These are phyloP conservation scores for Epicoccum sorghinum DNA, from an alignment of 2,329 filamentous ascomycete species.

Conservation along the genomic window DNA sequence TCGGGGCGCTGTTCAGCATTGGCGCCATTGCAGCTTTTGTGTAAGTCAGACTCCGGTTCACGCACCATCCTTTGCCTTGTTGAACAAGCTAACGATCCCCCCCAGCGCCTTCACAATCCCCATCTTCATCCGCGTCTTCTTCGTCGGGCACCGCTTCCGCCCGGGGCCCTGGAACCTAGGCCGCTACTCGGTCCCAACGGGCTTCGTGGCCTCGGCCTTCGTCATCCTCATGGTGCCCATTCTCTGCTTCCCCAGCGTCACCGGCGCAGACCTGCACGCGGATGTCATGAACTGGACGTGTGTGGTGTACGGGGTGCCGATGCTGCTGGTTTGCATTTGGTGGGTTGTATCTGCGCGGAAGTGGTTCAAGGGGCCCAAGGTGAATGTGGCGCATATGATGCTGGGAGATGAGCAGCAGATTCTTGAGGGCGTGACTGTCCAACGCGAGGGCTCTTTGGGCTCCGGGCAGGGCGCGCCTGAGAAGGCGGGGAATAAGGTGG, in stretches of 20 bases:
- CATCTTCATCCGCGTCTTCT: constrained; percentile 64
- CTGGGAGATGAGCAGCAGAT: constrained; percentile 48
- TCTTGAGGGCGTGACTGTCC: constrained; percentile 40
- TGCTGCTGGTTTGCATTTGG: constrained; percentile 65
- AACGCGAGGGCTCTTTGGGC: background rate
- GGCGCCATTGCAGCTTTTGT: constrained; percentile 72
- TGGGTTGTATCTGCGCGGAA: constrained; percentile 67
- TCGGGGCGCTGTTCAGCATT: constrained; percentile 73
- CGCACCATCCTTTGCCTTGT: background rate
- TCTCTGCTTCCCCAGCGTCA: constrained; percentile 67
- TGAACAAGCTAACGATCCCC: background rate
- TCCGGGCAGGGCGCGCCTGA: constrained; percentile 4
- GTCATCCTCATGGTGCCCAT: constrained; percentile 72
- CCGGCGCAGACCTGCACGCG: constrained; percentile 59
- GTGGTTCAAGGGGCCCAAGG: constrained; percentile 74
- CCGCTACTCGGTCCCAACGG: constrained; percentile 62
- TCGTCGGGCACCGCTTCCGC: constrained; percentile 68
- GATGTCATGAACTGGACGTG: constrained; percentile 72
- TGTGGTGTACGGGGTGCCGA: constrained; percentile 69
- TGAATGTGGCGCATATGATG: constrained; percentile 67
- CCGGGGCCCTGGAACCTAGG: constrained; percentile 73
- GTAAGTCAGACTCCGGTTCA: constrained; percentile 25
- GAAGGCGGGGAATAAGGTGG: constrained; percentile 3
- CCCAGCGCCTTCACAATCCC: constrained; percentile 59
- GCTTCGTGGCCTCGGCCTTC: constrained; percentile 63